Evolutionary conservation across 805 yeast genomes (phyloP).

Genomic region (Candida vartiovaarae): DNA sequence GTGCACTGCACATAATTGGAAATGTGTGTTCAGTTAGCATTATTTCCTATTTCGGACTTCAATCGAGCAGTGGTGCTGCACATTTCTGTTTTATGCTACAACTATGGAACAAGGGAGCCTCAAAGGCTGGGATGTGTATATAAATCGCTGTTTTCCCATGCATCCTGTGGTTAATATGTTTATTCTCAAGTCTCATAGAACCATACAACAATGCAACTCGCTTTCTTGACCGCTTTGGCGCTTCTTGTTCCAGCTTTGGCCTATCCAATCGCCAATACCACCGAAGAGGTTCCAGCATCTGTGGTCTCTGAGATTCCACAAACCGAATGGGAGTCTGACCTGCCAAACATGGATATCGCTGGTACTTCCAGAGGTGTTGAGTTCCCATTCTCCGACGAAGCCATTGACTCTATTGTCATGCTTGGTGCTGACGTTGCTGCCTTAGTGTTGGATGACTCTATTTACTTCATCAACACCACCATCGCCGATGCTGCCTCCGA

Average conservation of each 20-base stretch:
- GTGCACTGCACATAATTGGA: too few relatives aligned
- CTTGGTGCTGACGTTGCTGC: conserved; percentile 4
- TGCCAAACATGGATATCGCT: background rate
- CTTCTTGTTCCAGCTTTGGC: background rate
- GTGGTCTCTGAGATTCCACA: background rate
- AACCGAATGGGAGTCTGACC: background rate
- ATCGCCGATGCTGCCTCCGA: conserved; percentile 2
- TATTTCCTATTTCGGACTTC: background rate
- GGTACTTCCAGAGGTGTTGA: background rate
- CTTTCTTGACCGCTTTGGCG: background rate
- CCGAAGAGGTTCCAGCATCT: background rate
- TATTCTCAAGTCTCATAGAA: too few relatives aligned
- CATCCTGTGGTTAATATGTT: too few relatives aligned
- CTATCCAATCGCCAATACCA: background rate
- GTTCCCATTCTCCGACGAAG: conserved; percentile 6
- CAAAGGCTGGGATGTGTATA: background rate
- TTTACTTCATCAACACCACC: conserved; percentile 8
- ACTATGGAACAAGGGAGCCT: background rate
- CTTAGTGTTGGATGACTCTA: conserved; percentile 4
- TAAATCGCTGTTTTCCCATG: background rate
- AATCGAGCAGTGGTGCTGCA: background rate
- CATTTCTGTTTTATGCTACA: background rate
- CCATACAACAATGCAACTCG: background rate
- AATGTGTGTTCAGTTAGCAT: background rate
- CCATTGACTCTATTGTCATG: background rate